Conservation (phyloP, 2,329 filamentous ascomycete species). For the Verticillium zaregamsianum region DNA sequence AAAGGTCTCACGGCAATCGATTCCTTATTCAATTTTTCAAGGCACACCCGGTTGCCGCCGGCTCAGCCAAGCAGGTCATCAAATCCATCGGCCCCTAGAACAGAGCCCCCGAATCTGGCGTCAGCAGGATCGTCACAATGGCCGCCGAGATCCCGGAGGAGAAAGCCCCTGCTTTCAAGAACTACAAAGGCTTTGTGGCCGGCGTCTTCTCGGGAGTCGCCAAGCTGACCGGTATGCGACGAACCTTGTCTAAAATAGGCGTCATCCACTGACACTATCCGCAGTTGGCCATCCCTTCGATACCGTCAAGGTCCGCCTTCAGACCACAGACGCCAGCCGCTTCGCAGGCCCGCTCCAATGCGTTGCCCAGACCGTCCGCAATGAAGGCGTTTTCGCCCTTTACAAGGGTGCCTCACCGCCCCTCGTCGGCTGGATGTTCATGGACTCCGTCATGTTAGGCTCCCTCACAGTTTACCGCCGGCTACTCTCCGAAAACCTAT, state of each 20-base stretch:
- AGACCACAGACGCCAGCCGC: conserved; percentile 72
- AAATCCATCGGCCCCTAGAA: neutral
- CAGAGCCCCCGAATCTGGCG: neutral
- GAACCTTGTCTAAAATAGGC: neutral
- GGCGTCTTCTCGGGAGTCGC: conserved; percentile 94
- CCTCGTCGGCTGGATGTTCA: conserved; percentile 94
- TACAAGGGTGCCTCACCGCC: conserved; percentile 96
- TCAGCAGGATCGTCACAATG: conserved; percentile 2
- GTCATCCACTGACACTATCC: neutral
- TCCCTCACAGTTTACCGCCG: conserved; percentile 87
- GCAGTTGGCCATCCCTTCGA: conserved; percentile 76
- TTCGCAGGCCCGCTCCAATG: conserved; percentile 88
- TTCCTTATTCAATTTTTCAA: neutral
- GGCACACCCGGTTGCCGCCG: neutral
- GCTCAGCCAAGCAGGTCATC: neutral
- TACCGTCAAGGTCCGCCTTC: conserved; percentile 92
- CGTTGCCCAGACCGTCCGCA: conserved; percentile 74
- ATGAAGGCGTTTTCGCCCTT: conserved; percentile 78
- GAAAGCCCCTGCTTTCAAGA: conserved; percentile 37
- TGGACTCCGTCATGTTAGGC: conserved; percentile 89
- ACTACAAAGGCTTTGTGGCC: conserved; percentile 95
- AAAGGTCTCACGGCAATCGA: neutral
- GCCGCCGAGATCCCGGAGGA: conserved; percentile 18
- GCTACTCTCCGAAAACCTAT: conserved; percentile 75
- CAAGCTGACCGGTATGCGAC: conserved; percentile 70